A percentile compares a stretch with the other conserved stretches of the same genome.
Conservation (phyloP, 2,329 filamentous ascomycete species). For the Aspergillus sp. region DNA sequence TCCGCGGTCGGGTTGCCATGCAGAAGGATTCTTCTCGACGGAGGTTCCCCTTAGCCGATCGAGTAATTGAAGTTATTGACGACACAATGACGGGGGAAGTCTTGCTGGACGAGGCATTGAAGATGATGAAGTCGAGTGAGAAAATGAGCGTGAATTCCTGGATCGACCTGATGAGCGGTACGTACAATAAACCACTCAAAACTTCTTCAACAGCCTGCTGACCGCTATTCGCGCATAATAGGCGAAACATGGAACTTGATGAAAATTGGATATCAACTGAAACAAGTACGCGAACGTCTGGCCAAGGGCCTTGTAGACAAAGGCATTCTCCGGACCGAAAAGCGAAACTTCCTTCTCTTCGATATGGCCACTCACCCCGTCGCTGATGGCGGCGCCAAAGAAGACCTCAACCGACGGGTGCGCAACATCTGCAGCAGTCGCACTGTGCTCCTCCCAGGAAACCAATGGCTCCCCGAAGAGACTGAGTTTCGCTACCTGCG, state of each 20-base stretch:
- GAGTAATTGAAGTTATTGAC: conserved; percentile 95
- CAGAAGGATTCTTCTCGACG: conserved; percentile 91
- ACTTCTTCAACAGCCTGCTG: conserved; percentile 1
- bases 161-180: conserved; percentile 99
- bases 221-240: conserved; percentile 40
- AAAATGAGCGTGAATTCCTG: conserved; percentile 99
- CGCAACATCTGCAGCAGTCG: conserved; percentile 90
- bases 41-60: conserved; percentile 88
- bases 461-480: conserved; percentile 88
- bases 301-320: conserved; percentile 98
- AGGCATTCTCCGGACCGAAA: conserved; percentile 96
- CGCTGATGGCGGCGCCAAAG: conserved; percentile 93
- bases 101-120: conserved; percentile 92
- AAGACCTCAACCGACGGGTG: conserved; percentile 91
- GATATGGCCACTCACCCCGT: conserved; percentile 99
- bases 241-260: conserved; percentile 99
- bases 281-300: conserved; percentile 96
- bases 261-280: conserved; percentile 99
- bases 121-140: conserved; percentile 99
- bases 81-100: conserved; percentile 96
- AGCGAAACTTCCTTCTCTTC: conserved; percentile 98
- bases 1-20: conserved; percentile 96
- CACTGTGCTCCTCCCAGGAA: conserved; percentile 83
- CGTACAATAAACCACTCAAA: conserved; percentile 1
- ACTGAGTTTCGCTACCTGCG: conserved; percentile 91